Conservation (phyloP, 2,329 filamentous ascomycete species). For the Orbilia javanica region DNA sequence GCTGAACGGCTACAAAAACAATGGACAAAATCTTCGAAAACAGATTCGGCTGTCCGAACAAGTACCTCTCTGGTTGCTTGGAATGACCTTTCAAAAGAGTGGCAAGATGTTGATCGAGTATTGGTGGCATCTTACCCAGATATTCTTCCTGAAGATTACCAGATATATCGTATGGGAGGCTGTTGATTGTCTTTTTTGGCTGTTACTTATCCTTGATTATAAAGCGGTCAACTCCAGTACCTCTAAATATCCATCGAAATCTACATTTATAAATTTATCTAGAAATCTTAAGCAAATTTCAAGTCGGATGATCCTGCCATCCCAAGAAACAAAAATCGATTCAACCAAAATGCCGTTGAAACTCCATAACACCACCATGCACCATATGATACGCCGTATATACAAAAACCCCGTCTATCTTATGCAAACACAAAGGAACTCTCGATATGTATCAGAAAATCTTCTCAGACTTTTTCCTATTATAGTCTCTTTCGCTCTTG, state of each 20-base stretch:
- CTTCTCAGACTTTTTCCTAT: constrained; percentile 7
- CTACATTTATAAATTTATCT: too few relatives aligned
- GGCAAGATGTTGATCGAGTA: constrained; percentile 44
- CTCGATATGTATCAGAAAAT: constrained; percentile 11
- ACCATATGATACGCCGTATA: background rate
- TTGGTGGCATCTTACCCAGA: constrained; percentile 33
- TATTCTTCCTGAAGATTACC: constrained; percentile 41
- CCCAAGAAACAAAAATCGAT: background rate
- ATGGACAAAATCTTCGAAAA: constrained; percentile 21
- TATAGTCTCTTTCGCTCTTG: constrained; percentile 37
- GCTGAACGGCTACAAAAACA: constrained; percentile 43
- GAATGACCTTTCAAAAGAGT: constrained; percentile 34
- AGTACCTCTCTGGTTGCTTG: constrained; percentile 46
- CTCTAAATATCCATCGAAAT: too few relatives aligned
- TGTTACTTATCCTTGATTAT: background rate
- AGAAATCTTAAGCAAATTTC: too few relatives aligned
- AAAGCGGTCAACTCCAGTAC: too few relatives aligned
- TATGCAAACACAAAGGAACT: background rate
- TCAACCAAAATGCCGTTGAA: background rate
- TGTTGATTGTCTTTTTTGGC: background rate
- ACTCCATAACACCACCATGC: background rate
- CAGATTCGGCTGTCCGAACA: background rate
- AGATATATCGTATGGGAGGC: constrained; percentile 38
- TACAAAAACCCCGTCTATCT: background rate
- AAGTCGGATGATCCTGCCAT: background rate